Percentiles rank a stretch among this genome's conserved stretches.
Conservation (phyloP, 208 protist species). For the Trypanosoma vivax region DNA sequence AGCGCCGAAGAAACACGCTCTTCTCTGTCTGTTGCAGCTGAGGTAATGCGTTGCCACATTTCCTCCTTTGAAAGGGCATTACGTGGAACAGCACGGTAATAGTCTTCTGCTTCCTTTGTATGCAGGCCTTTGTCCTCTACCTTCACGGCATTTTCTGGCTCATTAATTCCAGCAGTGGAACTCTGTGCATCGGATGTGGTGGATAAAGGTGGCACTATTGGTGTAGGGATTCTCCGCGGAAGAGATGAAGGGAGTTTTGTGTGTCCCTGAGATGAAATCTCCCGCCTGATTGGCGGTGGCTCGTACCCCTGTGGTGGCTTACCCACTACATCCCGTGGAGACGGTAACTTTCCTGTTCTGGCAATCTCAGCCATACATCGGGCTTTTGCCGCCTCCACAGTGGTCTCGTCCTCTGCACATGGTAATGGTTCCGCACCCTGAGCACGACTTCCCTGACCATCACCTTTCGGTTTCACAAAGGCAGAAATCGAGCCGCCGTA, state of each 20-base stretch:
- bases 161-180: not conserved
- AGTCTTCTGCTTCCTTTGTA: constrained; percentile 57
- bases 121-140: constrained; percentile 4
- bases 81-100: constrained; percentile 69
- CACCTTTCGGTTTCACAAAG: constrained; percentile 56
- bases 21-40: constrained; percentile 36
- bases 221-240: constrained; percentile 5
- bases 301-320: not conserved
- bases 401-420: constrained; percentile 43
- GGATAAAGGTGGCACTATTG: not conserved
- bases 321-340: constrained; percentile 7
- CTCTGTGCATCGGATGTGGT: not conserved
- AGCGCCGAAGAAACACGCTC: constrained; percentile 29
- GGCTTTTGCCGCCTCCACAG: constrained; percentile 33
- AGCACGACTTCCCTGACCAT: constrained; percentile 19
- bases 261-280: not conserved
- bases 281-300: constrained; percentile 1
- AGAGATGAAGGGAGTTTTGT: constrained; percentile 4
- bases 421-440: constrained; percentile 28
- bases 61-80: constrained; percentile 82
- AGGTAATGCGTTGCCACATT: constrained; percentile 71
- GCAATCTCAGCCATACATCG: constrained; percentile 49
- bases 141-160: not conserved
- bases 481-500: constrained; percentile 82
- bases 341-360: constrained; percentile 57